Evolutionary conservation across 345 rosid genomes (phyloP).

Genomic region (Psidium guajava): DNA sequence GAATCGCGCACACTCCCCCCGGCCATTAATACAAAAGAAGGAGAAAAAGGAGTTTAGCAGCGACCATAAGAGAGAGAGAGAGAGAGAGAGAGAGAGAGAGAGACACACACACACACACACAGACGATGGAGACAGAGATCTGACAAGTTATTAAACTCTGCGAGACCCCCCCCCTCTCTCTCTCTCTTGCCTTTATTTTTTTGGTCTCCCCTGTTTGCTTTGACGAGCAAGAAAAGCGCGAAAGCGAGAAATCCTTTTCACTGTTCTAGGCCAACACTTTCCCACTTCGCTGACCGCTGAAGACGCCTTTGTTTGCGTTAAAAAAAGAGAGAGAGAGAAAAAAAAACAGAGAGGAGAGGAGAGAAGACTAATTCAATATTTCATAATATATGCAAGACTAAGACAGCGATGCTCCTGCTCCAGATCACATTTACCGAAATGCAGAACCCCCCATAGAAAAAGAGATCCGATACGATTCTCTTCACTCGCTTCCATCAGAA

Average conservation of each 20-base stretch:
- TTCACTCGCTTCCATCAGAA: neutral
- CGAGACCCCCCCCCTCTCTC: neutral
- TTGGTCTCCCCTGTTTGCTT: neutral
- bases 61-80: neutral
- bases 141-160: neutral
- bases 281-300: constrained; percentile 57
- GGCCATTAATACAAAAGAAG: neutral
- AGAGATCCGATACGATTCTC: neutral
- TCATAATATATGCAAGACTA: neutral
- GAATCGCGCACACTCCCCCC: neutral
- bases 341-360: neutral
- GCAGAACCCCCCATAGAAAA: neutral
- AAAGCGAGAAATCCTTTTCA: constrained; percentile 10
- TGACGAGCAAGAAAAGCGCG: neutral
- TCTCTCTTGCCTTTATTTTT: neutral
- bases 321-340: neutral
- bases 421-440: neutral
- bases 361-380: neutral
- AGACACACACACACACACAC: too few relatives aligned
- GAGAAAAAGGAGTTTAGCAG: neutral
- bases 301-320: constrained; percentile 11
- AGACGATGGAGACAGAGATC: neutral
- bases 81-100: too few relatives aligned
- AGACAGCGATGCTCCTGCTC: neutral
- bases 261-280: constrained; percentile 55